Conservation (phyloP, 352 stramenopile genomes). For the Phytophthora fragariae region DNA sequence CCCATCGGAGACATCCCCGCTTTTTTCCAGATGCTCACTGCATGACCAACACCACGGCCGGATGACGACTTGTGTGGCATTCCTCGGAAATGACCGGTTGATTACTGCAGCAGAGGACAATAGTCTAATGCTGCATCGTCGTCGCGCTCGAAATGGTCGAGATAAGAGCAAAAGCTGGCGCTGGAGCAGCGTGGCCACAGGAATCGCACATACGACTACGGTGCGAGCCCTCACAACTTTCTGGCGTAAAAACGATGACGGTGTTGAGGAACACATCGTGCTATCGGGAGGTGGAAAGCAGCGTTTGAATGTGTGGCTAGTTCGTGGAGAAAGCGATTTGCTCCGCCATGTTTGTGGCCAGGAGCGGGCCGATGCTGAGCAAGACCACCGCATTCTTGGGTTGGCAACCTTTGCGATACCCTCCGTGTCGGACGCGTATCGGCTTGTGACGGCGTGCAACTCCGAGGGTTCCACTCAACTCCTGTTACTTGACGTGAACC, state of each 20-base stretch:
- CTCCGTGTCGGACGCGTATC: slow-evolving; percentile 37
- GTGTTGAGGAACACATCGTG: slow-evolving; percentile 51
- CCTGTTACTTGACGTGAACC: slow-evolving; percentile 61
- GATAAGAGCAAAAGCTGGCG: slow-evolving; percentile 19
- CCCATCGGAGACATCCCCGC: background rate
- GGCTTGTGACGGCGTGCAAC: slow-evolving; percentile 73
- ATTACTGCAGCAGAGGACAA: slow-evolving; percentile 87
- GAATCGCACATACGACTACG: slow-evolving; percentile 82
- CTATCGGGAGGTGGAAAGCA: slow-evolving; percentile 86
- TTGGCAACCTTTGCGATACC: slow-evolving; percentile 64
- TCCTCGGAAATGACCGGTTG: slow-evolving; percentile 51
- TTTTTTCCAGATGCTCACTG: slow-evolving; percentile 53
- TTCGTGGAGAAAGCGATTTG: slow-evolving; percentile 39
- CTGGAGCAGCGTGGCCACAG: slow-evolving; percentile 62
- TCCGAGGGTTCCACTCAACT: slow-evolving; percentile 79
- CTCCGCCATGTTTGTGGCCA: slow-evolving; percentile 70
- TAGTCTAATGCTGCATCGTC: slow-evolving; percentile 76
- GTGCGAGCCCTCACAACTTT: slow-evolving; percentile 75
- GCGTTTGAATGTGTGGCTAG: slow-evolving; percentile 78
- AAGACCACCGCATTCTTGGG: slow-evolving; percentile 88
- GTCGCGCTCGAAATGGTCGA: slow-evolving; percentile 5
- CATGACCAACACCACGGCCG: slow-evolving; percentile 78
- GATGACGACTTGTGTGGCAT: slow-evolving; percentile 73
- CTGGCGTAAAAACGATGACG: slow-evolving; percentile 21
- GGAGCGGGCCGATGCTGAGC: slow-evolving; percentile 60